A percentile compares a stretch with the other conserved stretches of the same genome.
These are phyloP conservation scores for Solanum phureja DNA, from an alignment of 257 asterid species.

Conservation along the genomic window DNA sequence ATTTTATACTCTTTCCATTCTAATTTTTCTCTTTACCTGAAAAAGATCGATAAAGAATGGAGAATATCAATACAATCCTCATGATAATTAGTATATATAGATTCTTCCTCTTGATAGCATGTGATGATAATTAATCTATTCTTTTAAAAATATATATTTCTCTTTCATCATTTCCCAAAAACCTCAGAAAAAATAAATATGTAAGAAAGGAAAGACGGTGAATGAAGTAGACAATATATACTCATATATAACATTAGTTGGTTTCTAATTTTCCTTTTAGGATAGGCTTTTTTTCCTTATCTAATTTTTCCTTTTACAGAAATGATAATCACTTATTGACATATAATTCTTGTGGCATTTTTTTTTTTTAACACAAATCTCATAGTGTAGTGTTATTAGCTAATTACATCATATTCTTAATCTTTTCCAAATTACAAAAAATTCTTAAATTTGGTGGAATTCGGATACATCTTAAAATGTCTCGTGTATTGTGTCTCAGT, in stretches of 20 bases:
- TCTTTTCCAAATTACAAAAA: too few species aligned
- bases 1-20: neutral
- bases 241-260: neutral
- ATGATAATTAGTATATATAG: neutral
- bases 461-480: too few species aligned
- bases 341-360: neutral
- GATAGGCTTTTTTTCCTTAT: neutral
- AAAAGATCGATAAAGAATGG: too few species aligned
- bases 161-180: neutral
- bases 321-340: too few species aligned
- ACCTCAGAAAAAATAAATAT: neutral
- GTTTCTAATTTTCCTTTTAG: neutral
- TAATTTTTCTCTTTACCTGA: too few species aligned
- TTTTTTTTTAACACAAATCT: too few species aligned
- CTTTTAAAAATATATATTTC: neutral
- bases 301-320: neutral
- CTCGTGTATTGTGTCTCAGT: accelerated
- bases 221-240: neutral
- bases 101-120: neutral
- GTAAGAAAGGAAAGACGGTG: neutral
- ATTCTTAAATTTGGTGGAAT: too few species aligned
- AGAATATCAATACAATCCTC: neutral
- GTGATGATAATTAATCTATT: neutral
- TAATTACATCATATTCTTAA: too few species aligned
- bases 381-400: too few species aligned